These are phyloP conservation scores for Colletotrichum sp. DNA, from an alignment of 2,329 filamentous ascomycete species.

Conservation along the genomic window DNA sequence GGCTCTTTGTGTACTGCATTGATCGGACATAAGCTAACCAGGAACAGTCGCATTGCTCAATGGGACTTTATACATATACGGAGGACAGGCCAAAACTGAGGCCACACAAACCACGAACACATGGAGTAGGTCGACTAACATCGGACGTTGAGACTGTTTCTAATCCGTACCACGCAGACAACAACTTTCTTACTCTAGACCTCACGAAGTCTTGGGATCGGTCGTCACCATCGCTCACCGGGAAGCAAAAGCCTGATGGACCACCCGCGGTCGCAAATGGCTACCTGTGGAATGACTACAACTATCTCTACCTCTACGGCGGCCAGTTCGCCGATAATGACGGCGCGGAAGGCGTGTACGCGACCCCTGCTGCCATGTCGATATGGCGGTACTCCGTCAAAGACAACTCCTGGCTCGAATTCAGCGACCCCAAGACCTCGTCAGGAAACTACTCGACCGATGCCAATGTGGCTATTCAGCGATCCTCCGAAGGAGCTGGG, in stretches of 20 bases:
- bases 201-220: constrained; percentile 76
- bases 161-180: constrained; percentile 51
- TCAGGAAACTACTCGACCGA: constrained; percentile 66
- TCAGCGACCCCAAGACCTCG: constrained; percentile 64
- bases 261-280: constrained; percentile 75
- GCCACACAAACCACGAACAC: constrained; percentile 65
- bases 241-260: constrained; percentile 68
- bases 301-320: constrained; percentile 75
- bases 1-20: constrained; percentile 16
- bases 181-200: constrained; percentile 75
- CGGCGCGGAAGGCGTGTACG: constrained; percentile 42
- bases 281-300: constrained; percentile 77
- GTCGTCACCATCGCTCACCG: constrained; percentile 64
- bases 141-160: neutral
- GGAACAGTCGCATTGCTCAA: constrained; percentile 69
- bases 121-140: constrained; percentile 63
- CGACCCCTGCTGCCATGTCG: constrained; percentile 62
- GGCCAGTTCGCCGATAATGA: constrained; percentile 71
- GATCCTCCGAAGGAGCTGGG: constrained; percentile 76
- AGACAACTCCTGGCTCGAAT: constrained; percentile 66
- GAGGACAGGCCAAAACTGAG: constrained; percentile 67
- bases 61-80: constrained; percentile 78
- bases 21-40: neutral
- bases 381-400: constrained; percentile 74
- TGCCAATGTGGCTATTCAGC: constrained; percentile 63